These are phyloP conservation scores for Musa schizocarpa DNA, from an alignment of 176 grass and related monocot species.

Conservation along the genomic window DNA sequence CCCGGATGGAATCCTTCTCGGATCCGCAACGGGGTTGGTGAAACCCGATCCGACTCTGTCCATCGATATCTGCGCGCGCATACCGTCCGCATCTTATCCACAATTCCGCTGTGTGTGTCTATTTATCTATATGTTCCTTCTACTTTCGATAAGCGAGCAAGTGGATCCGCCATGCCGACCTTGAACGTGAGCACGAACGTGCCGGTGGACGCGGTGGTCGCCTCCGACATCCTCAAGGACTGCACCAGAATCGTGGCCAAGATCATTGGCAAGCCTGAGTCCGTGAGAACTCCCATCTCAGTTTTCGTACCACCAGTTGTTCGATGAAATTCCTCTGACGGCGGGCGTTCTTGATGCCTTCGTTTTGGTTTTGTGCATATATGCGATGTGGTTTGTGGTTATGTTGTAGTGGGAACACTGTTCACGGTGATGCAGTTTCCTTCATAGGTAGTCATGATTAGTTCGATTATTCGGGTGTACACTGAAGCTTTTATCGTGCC, in stretches of 20 bases:
- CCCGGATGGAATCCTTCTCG: too few species aligned
- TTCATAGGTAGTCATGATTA: background rate
- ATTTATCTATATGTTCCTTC: background rate
- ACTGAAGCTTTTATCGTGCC: too few species aligned
- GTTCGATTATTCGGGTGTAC: too few species aligned
- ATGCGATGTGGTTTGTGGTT: too few species aligned
- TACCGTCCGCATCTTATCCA: background rate
- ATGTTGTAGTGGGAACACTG: background rate
- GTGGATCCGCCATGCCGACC: constrained; percentile 47
- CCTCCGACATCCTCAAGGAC: constrained; percentile 86
- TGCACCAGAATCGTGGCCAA: constrained; percentile 62
- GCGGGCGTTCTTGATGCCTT: background rate
- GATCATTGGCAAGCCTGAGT: constrained; percentile 93
- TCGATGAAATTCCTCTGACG: constrained; percentile 29
- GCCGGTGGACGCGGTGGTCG: constrained; percentile 71
- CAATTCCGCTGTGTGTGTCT: background rate
- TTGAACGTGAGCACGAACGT: constrained; percentile 86
- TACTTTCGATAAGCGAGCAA: background rate
- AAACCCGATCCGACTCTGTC: too few species aligned
- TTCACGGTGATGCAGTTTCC: background rate
- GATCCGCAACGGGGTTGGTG: too few species aligned
- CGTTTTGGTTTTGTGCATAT: background rate
- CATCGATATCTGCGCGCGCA: background rate
- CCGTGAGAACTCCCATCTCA: constrained; percentile 25
- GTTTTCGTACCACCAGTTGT: background rate